phyloP scores from a whole-genome alignment of 306 rosid species.

The Senna tora region DNA sequence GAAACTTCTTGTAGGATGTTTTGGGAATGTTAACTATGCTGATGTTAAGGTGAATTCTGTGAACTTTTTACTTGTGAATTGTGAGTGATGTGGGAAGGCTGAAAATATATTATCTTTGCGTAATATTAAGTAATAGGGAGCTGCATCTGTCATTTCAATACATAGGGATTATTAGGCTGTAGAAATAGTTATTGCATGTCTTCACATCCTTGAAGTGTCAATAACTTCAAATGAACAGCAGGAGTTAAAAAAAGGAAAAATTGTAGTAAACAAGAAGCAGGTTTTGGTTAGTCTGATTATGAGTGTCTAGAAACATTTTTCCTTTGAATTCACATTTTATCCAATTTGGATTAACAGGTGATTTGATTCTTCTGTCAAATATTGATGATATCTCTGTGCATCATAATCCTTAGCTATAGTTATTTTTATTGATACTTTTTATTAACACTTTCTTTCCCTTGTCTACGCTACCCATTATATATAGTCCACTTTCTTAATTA shows the following conservation, averaged over 20 bases:
- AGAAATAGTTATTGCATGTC: background rate
- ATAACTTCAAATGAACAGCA: background rate
- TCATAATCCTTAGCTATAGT: background rate
- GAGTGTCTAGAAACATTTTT: background rate
- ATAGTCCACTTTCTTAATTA: background rate
- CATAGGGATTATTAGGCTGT: background rate
- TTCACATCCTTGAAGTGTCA: background rate
- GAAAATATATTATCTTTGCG: background rate
- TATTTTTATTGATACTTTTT: background rate
- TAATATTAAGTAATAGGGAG: background rate
- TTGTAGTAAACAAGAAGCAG: background rate
- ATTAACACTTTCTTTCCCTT: background rate
- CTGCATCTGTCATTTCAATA: background rate
- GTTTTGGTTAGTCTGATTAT: background rate
- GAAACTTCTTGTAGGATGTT: background rate
- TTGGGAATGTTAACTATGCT: background rate
- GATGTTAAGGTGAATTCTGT: background rate
- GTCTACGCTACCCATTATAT: slow-evolving; percentile 17
- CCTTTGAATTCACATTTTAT: background rate
- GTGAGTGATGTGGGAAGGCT: background rate
- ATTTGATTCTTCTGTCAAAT: slow-evolving; percentile 5
- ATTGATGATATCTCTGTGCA: background rate
- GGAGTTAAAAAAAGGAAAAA: background rate
- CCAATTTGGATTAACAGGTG: background rate
- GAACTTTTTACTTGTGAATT: background rate